Conservation (phyloP, 495 filamentous ascomycete species). For the Barbatosphaeria neglecta region DNA sequence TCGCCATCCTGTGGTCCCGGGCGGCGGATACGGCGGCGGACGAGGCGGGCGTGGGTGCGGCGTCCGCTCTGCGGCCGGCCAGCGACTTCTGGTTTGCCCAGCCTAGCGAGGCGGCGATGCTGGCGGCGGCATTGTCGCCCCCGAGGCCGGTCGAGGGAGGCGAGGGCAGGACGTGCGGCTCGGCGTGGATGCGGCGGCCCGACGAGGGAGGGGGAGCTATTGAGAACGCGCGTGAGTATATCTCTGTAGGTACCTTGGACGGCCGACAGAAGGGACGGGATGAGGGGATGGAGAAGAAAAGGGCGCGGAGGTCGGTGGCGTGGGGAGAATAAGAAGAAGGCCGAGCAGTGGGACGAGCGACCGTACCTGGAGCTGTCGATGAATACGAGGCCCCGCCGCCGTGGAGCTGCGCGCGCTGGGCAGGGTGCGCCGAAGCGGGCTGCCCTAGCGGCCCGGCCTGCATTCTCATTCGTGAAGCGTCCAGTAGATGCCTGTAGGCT, state of each 20-base stretch:
- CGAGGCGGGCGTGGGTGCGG: constrained; percentile 36
- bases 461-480: background rate
- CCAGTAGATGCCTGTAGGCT: too few relatives aligned
- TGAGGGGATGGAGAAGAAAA: background rate
- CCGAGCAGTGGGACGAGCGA: too few relatives aligned
- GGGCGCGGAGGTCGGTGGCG: too few relatives aligned
- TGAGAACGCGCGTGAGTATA: background rate
- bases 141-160: constrained; percentile 53
- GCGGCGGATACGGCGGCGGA: constrained; percentile 57
- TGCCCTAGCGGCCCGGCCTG: background rate
- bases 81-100: constrained; percentile 54
- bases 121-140: constrained; percentile 53
- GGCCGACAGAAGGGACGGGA: background rate
- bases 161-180: constrained; percentile 53
- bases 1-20: constrained; percentile 52
- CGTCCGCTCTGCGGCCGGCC: constrained; percentile 48
- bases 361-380: background rate
- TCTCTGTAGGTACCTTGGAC: background rate
- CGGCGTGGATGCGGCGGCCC: constrained; percentile 55
- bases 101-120: constrained; percentile 60
- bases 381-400: background rate
- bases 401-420: background rate
- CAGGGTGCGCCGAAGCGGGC: too few relatives aligned
- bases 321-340: background rate
- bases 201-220: background rate